phyloP scores from a whole-genome alignment of 163 green algal genomes.

The Scenedesmus sp. region DNA sequence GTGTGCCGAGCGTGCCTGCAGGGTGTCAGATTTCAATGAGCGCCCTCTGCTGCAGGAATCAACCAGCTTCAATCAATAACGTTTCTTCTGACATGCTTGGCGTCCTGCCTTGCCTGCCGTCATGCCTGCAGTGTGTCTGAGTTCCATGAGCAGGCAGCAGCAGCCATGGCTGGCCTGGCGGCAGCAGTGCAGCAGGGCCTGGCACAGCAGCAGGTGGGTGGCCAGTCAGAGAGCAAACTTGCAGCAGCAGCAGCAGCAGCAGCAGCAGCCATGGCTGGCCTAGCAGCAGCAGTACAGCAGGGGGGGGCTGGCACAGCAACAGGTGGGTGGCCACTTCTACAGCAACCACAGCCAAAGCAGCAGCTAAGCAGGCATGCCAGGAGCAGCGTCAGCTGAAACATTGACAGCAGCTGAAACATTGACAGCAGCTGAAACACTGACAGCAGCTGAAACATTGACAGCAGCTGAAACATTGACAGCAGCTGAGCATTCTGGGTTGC shows the following conservation, averaged over 20 bases:
- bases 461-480: too few relatives aligned
- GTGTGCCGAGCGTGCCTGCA: too few relatives aligned
- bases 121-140: slow-evolving; percentile 12
- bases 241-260: neutral
- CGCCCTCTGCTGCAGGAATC: neutral
- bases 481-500: too few relatives aligned
- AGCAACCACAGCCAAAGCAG: slow-evolving; percentile 16
- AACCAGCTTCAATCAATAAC: neutral
- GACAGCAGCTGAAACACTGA: too few relatives aligned
- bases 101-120: neutral
- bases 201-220: neutral
- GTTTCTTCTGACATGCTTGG: neutral
- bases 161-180: slow-evolving; percentile 4
- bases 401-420: too few relatives aligned
- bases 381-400: neutral
- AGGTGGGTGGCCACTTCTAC: neutral
- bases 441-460: too few relatives aligned
- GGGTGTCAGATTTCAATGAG: neutral
- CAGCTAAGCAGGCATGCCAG: neutral
- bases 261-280: neutral
- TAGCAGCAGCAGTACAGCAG: neutral
- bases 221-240: neutral
- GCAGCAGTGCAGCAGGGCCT: slow-evolving; percentile 10
- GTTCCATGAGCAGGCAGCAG: slow-evolving; percentile 19
- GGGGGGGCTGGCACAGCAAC: neutral